Percentiles rank a stretch among this genome's conserved stretches.
phyloP scores from a whole-genome alignment of 495 filamentous ascomycete species.

The Hypoxylon intermedium region DNA sequence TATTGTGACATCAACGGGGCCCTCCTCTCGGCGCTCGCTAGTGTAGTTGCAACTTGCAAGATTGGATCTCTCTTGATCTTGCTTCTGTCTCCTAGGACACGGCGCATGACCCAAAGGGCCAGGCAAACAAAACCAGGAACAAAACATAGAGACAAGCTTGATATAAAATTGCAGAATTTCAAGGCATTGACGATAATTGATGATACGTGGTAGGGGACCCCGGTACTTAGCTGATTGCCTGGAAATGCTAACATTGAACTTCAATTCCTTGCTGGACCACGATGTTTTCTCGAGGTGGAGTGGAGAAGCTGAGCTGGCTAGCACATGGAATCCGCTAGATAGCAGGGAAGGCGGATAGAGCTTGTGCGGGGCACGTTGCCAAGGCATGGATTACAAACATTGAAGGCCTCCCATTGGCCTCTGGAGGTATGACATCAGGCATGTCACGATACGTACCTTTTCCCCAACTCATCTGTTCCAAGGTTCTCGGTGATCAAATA shows the following conservation, averaged over 20 bases:
- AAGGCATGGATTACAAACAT: constrained; percentile 12
- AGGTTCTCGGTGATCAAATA: not conserved
- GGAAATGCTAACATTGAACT: constrained; percentile 3
- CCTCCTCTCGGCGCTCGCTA: not conserved
- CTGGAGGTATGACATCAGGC: constrained; percentile 20
- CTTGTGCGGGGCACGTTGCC: constrained; percentile 22
- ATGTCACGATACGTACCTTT: not conserved
- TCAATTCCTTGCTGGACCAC: constrained; percentile 21
- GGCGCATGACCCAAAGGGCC: too few species aligned
- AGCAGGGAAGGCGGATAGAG: too few species aligned
- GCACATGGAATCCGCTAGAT: not conserved
- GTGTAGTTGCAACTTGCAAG: not conserved
- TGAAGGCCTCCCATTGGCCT: constrained; percentile 1
- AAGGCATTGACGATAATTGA: not conserved
- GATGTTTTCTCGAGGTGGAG: constrained; percentile 5
- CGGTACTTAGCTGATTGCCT: not conserved
- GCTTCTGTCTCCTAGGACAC: constrained; percentile 10
- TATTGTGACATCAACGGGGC: constrained; percentile 13
- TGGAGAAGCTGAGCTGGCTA: constrained; percentile 13
- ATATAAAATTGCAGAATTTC: not conserved
- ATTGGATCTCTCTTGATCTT: constrained; percentile 6
- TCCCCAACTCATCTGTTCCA: not conserved
- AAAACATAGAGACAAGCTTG: not conserved
- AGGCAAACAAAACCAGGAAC: not conserved
- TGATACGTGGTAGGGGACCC: not conserved